These are phyloP conservation scores for Entophlyctis luteolus DNA, from an alignment of 192 early-diverging fungal genomes.

Conservation along the genomic window DNA sequence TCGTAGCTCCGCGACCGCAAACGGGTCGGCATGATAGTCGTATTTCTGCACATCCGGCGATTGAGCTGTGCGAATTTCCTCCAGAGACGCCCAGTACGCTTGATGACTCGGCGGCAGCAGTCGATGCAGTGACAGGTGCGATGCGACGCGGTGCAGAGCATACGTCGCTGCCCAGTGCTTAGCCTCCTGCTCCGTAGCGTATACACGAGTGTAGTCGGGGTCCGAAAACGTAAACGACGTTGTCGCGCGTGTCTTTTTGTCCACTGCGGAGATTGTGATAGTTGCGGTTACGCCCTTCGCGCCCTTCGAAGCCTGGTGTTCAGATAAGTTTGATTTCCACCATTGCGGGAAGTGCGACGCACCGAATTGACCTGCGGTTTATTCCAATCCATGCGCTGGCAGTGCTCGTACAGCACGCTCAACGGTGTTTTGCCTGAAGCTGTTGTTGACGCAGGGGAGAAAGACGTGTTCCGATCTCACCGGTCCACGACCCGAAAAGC, in stretches of 20 bases:
- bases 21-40: slow-evolving; percentile 77
- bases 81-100: slow-evolving; percentile 68
- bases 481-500: slow-evolving; percentile 76
- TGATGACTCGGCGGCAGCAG: slow-evolving; percentile 72
- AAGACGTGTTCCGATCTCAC: no score
- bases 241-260: slow-evolving; percentile 55
- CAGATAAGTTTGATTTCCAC: neutral
- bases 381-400: slow-evolving; percentile 53
- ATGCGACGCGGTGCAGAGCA: slow-evolving; percentile 70
- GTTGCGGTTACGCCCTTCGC: slow-evolving; percentile 25
- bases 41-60: slow-evolving; percentile 34
- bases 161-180: slow-evolving; percentile 67
- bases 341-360: neutral
- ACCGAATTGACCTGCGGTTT: slow-evolving; percentile 63
- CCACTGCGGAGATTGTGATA: slow-evolving; percentile 54
- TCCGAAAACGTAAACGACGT: slow-evolving; percentile 40
- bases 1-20: slow-evolving; percentile 39
- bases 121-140: slow-evolving; percentile 63
- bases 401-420: slow-evolving; percentile 13
- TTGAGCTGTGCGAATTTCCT: slow-evolving; percentile 46
- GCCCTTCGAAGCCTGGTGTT: slow-evolving; percentile 3
- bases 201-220: slow-evolving; percentile 24
- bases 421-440: slow-evolving; percentile 76
- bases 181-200: slow-evolving; percentile 51
- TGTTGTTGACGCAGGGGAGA: slow-evolving; percentile 61